phyloP scores from a whole-genome alignment of 2,329 filamentous ascomycete species.

The Torrubiellomyces zombiae region DNA sequence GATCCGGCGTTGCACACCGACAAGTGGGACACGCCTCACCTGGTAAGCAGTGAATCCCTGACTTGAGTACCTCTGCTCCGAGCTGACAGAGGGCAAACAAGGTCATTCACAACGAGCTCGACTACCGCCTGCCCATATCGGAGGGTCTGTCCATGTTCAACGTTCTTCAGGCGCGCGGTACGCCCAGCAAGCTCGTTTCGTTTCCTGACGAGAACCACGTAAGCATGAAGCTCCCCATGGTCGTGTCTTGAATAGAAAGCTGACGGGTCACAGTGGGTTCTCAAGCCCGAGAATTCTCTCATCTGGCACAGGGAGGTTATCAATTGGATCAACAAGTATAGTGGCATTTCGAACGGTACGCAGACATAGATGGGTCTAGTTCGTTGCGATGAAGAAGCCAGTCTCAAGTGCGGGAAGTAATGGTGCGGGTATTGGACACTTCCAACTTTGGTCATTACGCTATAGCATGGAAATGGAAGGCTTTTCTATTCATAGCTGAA shows the following conservation, averaged over 20 bases:
- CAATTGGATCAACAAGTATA: conserved; percentile 55
- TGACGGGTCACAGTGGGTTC: conserved; percentile 43
- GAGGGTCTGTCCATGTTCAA: conserved; percentile 81
- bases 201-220: conserved; percentile 61
- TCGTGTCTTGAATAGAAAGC: not conserved
- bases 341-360: conserved; percentile 24
- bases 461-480: too few relatives aligned
- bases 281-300: conserved; percentile 81
- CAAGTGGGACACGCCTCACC: conserved; percentile 72
- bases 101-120: conserved; percentile 72
- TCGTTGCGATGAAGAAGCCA: too few relatives aligned
- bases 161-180: conserved; percentile 55
- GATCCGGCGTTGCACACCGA: conserved; percentile 46
- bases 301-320: conserved; percentile 82
- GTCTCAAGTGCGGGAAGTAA: too few relatives aligned
- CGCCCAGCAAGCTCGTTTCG: conserved; percentile 62
- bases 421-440: too few relatives aligned
- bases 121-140: conserved; percentile 73
- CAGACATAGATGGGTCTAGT: too few relatives aligned
- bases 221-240: conserved; percentile 7
- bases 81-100: conserved; percentile 7
- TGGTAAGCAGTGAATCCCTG: conserved; percentile 32
- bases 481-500: too few relatives aligned
- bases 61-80: not conserved
- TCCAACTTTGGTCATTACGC: too few relatives aligned